Conservation (phyloP, 768 basidiomycete genomes). For the Termitomyces eurrhizus region DNA sequence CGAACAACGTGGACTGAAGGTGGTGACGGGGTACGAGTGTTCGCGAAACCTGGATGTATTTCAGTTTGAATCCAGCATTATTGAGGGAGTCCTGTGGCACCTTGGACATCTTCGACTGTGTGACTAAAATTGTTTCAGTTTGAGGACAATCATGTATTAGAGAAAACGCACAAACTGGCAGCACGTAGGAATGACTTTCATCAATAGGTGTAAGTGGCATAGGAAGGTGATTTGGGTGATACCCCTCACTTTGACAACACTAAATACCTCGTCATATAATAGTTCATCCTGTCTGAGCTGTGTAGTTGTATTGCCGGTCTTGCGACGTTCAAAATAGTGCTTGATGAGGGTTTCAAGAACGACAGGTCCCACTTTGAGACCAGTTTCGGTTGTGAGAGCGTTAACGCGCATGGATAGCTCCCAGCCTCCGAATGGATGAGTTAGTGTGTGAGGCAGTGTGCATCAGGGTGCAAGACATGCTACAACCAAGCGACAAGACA, state of each 20-base stretch:
- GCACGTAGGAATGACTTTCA: conserved; percentile 70
- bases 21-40: conserved; percentile 79
- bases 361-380: conserved; percentile 66
- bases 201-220: conserved; percentile 1
- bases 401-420: conserved; percentile 34
- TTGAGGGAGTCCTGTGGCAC: conserved; percentile 17
- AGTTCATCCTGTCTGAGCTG: conserved; percentile 68
- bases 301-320: conserved; percentile 38
- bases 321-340: conserved; percentile 75
- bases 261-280: conserved; percentile 78
- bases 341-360: conserved; percentile 77
- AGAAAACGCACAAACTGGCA: conserved; percentile 48
- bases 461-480: conserved; percentile 1
- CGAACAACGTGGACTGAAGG: conserved; percentile 78
- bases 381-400: conserved; percentile 57
- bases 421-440: neutral
- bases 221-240: neutral
- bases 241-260: conserved; percentile 59
- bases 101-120: conserved; percentile 81
- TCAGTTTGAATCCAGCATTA: neutral
- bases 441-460: neutral
- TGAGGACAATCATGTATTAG: neutral
- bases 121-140: conserved; percentile 42
- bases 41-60: conserved; percentile 53
- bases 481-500: neutral